phyloP scores from a whole-genome alignment of 176 grass and related monocot species.

The Typha latifolia region DNA sequence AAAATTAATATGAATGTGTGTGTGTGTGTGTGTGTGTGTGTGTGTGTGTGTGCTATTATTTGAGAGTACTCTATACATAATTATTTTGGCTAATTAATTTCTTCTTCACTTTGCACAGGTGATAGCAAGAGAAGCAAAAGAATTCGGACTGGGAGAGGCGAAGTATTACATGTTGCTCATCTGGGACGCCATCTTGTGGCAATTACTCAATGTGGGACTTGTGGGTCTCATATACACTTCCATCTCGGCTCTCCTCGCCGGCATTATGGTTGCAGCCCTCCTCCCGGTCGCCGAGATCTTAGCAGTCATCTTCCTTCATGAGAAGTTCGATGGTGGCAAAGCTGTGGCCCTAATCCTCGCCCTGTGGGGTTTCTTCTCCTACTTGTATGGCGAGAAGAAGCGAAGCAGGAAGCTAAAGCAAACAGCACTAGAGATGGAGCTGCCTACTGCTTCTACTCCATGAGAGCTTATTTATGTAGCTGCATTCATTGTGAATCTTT shows the following conservation, averaged over 20 bases:
- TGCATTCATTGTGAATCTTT: too few relatives aligned
- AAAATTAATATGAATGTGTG: too few relatives aligned
- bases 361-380: slow-evolving; percentile 65
- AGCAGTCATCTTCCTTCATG: slow-evolving; percentile 51
- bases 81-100: neutral
- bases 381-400: slow-evolving; percentile 62
- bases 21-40: too few relatives aligned
- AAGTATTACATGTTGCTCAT: slow-evolving; percentile 54
- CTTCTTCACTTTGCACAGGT: slow-evolving; percentile 8
- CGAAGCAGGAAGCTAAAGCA: slow-evolving; percentile 23
- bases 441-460: neutral
- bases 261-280: slow-evolving; percentile 51
- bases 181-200: slow-evolving; percentile 49
- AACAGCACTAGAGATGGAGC: slow-evolving; percentile 15
- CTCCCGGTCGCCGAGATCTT: slow-evolving; percentile 51
- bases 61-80: too few relatives aligned
- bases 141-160: slow-evolving; percentile 44
- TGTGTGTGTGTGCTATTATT: too few relatives aligned
- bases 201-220: slow-evolving; percentile 43
- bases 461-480: too few relatives aligned
- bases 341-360: slow-evolving; percentile 45
- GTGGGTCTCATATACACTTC: slow-evolving; percentile 46
- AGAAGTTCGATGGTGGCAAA: slow-evolving; percentile 66
- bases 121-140: slow-evolving; percentile 38
- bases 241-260: slow-evolving; percentile 52